phyloP scores from a whole-genome alignment of 306 rosid genomes.

The Vigna radiata region DNA sequence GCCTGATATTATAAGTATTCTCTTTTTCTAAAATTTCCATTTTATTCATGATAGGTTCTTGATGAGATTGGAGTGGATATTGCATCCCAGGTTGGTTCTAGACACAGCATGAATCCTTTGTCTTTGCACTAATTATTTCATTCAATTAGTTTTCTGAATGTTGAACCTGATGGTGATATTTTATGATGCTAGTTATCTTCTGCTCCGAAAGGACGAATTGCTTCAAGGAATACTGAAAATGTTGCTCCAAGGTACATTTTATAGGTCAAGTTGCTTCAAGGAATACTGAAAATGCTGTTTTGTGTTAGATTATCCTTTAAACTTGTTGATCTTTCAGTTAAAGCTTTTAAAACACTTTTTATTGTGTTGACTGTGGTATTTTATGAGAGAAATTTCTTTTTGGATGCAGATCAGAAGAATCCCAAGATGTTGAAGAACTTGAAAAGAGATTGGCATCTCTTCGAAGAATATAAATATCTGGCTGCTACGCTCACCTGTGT shows the following conservation, averaged over 20 bases:
- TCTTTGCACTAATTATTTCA: conserved; percentile 21
- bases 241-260: conserved; percentile 60
- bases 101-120: conserved; percentile 18
- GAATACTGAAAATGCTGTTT: not conserved
- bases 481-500: not conserved
- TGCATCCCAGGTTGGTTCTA: conserved; percentile 88
- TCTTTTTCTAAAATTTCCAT: conserved; percentile 28
- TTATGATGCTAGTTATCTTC: conserved; percentile 74
- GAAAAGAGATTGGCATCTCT: conserved; percentile 96
- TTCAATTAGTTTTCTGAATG: conserved; percentile 24
- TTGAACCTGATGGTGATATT: conserved; percentile 34
- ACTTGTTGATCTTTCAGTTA: not conserved
- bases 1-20: conserved; percentile 8
- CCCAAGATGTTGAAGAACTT: conserved; percentile 85
- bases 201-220: conserved; percentile 96
- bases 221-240: conserved; percentile 69
- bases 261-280: not conserved
- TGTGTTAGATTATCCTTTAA: not conserved
- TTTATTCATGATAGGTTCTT: conserved; percentile 70
- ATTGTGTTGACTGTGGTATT: not conserved
- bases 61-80: conserved; percentile 99
- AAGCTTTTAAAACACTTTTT: conserved; percentile 6
- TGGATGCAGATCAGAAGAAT: conserved; percentile 62
- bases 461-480: conserved; percentile 63
- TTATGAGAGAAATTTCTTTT: not conserved